A percentile compares a stretch with the other conserved stretches of the same genome.
These are phyloP conservation scores for Diaporthe sp. DNA, from an alignment of 2,329 filamentous ascomycete species.

Conservation along the genomic window DNA sequence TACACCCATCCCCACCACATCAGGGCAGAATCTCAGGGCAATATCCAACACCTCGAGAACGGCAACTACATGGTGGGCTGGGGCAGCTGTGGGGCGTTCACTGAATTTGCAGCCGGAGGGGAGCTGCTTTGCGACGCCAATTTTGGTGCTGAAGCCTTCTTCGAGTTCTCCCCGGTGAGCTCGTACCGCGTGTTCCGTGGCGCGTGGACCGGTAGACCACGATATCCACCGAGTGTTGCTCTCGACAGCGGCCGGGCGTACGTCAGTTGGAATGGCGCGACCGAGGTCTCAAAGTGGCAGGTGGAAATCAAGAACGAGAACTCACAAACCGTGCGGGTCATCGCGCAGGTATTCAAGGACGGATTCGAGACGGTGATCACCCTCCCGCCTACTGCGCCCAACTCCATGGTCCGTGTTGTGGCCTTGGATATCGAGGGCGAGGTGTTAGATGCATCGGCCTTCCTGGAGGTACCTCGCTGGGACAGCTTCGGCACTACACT, in stretches of 20 bases:
- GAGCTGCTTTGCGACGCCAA: conserved; percentile 43
- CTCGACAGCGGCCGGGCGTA: conserved; percentile 38
- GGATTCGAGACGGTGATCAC: conserved; percentile 42
- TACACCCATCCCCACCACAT: conserved; percentile 48
- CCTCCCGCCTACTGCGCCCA: conserved; percentile 34
- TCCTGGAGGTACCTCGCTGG: conserved; percentile 36
- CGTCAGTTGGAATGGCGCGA: conserved; percentile 45
- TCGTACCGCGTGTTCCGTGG: conserved; percentile 44
- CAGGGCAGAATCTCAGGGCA: conserved; percentile 52
- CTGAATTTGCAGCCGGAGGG: conserved; percentile 42
- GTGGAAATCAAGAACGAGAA: conserved; percentile 39
- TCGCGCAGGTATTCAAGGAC: conserved; percentile 38
- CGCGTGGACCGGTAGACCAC: conserved; percentile 40
- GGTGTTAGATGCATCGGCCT: conserved; percentile 34
- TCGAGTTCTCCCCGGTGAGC: conserved; percentile 41
- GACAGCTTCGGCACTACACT: conserved; percentile 29
- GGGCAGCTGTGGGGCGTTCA: conserved; percentile 46
- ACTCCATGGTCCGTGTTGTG: conserved; percentile 34
- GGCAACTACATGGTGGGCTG: conserved; percentile 70
- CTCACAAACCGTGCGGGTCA: conserved; percentile 22
- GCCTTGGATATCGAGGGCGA: conserved; percentile 33
- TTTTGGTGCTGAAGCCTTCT: conserved; percentile 41
- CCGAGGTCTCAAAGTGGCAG: conserved; percentile 42
- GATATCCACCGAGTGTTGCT: conserved; percentile 34
- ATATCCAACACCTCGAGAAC: conserved; percentile 67